Evolutionary conservation across 2,329 filamentous ascomycete species (phyloP).

Genomic region (Verticillium klebahnii): DNA sequence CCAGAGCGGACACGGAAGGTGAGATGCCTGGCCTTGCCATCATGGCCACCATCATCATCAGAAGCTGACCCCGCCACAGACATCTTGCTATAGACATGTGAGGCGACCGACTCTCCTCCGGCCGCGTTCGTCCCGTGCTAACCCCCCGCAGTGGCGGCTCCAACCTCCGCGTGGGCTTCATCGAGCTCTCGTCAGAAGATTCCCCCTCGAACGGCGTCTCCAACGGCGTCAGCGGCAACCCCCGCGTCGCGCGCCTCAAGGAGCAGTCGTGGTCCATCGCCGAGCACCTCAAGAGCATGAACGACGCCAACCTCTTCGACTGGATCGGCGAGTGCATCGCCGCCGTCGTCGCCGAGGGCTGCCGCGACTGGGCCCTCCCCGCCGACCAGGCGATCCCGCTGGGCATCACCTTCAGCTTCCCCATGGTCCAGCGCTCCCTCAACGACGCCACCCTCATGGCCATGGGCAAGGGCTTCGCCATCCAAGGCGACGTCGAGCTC

Average conservation of each 20-base stretch:
- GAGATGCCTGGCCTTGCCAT: constrained; percentile 21
- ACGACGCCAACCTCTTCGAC: constrained; percentile 69
- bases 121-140: constrained; percentile 5
- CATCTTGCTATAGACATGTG: constrained; percentile 64
- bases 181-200: constrained; percentile 49
- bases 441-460: constrained; percentile 59
- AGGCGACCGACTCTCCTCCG: constrained; percentile 21
- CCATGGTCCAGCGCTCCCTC: constrained; percentile 60
- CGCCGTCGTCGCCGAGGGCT: constrained; percentile 60
- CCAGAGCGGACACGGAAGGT: constrained; percentile 41
- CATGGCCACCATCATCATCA: no score
- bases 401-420: constrained; percentile 68
- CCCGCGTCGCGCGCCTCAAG: constrained; percentile 51
- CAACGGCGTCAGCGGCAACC: constrained; percentile 7
- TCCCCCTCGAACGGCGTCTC: constrained; percentile 10
- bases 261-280: constrained; percentile 73
- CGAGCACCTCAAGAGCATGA: constrained; percentile 56
- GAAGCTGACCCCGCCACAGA: constrained; percentile 27
- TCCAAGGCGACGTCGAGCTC: constrained; percentile 56
- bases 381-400: constrained; percentile 48
- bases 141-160: constrained; percentile 53
- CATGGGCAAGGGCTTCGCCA: constrained; percentile 68
- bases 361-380: constrained; percentile 35
- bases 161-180: constrained; percentile 64
- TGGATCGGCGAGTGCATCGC: constrained; percentile 80